Base-by-base conservation (phyloP, 176 grass and related monocot species). In the Oryza glumipatula region DNA sequence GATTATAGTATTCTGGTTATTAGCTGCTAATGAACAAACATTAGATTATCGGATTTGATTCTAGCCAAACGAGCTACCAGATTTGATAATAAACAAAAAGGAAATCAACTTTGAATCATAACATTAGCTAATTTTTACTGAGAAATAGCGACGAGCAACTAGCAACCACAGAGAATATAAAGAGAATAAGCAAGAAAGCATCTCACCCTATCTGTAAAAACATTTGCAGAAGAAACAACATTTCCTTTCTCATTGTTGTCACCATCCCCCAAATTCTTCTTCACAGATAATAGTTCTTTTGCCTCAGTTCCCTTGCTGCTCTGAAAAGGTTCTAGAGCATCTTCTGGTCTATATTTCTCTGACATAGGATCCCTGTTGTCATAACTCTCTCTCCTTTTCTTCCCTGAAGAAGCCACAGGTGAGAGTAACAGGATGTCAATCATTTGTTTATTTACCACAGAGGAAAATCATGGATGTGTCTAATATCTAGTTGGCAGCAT, bases 191-290 rank as follows among this genome's bases (percentile, higher is more conserved):
- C 10, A 45, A 30, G 52, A 74, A 60, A 74, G 38, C 17, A 85
- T 84, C 88, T 88, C 80, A 94, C 93, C 90, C 88, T 92, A 70
- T 95, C 90, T 51, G 81, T 10, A 88, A 82, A 90, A 74, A 67
- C 51, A 83, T 88, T 86, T 61, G 67, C 52, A 81, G 85, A 64
- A 83, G 93, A 87, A 82, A 80, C 38, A 46, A 77, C 66, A 30
- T 87, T 90, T 88, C 75, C 83, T 66, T 81, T 85, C 43, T 81
- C 80, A 7, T 73, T 47, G 16, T 87, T 85, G 69, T 46, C 74
- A 76, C 65, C 87, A 9, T 90, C 88, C 68, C 32, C 74, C 23
- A 86, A 76, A 54, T 88, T 84, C 64, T 83, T 84, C 64, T 88
- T 90, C 41, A 64, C 15, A 38, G 54, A 70, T 54, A 85, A 52